phyloP scores from a whole-genome alignment of 306 rosid species.

The Cicer judaicum region DNA sequence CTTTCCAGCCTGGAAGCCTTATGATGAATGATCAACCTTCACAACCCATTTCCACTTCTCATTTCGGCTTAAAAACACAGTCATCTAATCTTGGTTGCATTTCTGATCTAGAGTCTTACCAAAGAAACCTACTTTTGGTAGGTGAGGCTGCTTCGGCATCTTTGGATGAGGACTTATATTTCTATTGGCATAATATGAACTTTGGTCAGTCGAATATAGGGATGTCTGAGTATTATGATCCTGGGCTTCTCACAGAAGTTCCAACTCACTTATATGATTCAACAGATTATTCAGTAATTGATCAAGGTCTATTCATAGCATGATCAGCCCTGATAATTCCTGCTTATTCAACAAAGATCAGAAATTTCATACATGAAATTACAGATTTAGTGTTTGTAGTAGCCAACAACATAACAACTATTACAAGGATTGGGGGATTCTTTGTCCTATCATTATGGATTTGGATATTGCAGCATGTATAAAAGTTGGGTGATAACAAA shows the following conservation, averaged over 20 bases:
- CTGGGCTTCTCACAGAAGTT: conserved; percentile 60
- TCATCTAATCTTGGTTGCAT: conserved; percentile 54
- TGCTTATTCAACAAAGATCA: conserved; percentile 42
- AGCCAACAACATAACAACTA: conserved; percentile 48
- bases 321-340: conserved; percentile 49
- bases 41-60: conserved; percentile 54
- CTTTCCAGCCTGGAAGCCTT: conserved; percentile 56
- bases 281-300: conserved; percentile 66
- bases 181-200: conserved; percentile 58
- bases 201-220: conserved; percentile 60
- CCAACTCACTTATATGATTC: conserved; percentile 67
- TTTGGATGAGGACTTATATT: conserved; percentile 68
- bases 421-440: conserved; percentile 54
- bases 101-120: conserved; percentile 60
- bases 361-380: conserved; percentile 42
- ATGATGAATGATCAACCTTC: conserved; percentile 53
- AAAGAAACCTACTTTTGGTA: conserved; percentile 57
- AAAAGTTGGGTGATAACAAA: conserved; percentile 52
- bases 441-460: conserved; percentile 61
- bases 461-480: conserved; percentile 62
- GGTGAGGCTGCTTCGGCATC: conserved; percentile 53
- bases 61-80: conserved; percentile 59
- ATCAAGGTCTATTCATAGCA: conserved; percentile 78
- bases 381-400: conserved; percentile 47
- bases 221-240: conserved; percentile 63